A percentile compares a stretch with the other conserved stretches of the same genome.
These are phyloP conservation scores for Claviceps humidiphila DNA, from an alignment of 2,329 filamentous ascomycete genomes.

Conservation along the genomic window DNA sequence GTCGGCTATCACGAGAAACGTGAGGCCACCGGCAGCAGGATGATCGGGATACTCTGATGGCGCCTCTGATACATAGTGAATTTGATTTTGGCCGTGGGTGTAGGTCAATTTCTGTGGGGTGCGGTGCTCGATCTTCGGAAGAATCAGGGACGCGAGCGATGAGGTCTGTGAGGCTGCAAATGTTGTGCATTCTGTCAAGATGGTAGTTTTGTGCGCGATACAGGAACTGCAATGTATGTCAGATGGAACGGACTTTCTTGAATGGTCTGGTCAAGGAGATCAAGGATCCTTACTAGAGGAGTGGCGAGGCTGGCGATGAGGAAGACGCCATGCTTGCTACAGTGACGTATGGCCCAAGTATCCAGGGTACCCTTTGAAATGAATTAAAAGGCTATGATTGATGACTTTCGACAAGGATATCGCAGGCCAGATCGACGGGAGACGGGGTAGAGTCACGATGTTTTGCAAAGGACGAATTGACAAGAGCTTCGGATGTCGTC, in stretches of 20 bases:
- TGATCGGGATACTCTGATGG: constrained; percentile 48
- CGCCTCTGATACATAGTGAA: constrained; percentile 87
- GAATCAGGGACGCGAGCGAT: constrained; percentile 80
- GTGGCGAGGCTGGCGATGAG: constrained; percentile 51
- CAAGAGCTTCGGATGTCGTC: not conserved
- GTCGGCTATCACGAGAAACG: constrained; percentile 82
- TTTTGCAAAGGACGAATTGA: not conserved
- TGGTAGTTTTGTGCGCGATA: constrained; percentile 86
- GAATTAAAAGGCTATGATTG: not conserved
- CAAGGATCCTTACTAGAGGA: constrained; percentile 49
- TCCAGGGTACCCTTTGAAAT: not conserved
- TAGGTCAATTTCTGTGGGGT: constrained; percentile 82
- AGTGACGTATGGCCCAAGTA: not conserved
- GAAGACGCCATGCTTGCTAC: constrained; percentile 53
- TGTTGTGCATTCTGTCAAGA: constrained; percentile 83
- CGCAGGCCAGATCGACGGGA: not conserved
- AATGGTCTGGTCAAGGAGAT: not conserved
- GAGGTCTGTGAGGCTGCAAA: constrained; percentile 73
- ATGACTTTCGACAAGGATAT: not conserved
- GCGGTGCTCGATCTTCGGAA: constrained; percentile 82
- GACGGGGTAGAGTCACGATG: not conserved
- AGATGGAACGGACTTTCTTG: not conserved
- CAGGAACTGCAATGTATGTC: constrained; percentile 45
- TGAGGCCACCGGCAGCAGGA: constrained; percentile 64
- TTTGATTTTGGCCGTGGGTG: constrained; percentile 80